Base-by-base conservation (phyloP, 495 filamentous ascomycete species). In the Stereocaulon alpinum region DNA sequence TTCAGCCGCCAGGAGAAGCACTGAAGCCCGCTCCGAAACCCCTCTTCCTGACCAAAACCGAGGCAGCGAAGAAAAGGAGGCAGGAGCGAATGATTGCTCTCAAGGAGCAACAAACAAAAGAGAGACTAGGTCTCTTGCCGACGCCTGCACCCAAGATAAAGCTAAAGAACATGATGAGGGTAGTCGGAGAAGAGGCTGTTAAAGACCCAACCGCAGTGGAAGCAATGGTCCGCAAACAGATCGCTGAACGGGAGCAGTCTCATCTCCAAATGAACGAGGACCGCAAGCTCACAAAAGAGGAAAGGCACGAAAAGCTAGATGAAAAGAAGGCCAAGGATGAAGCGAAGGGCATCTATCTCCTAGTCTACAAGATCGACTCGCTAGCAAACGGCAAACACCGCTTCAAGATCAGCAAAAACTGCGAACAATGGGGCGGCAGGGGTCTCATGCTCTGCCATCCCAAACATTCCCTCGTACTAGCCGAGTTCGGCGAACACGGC, bases 171-270 rank as follows among this genome's bases (percentile, higher is more conserved):
- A 58, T 58, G 61, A 63, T 58, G 96, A 86, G 91, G 49, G 93
- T 99, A 4, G 75, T 97, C n/a, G 93, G 93, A 45, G 89, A 97
- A 67, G 87, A 96, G 70, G 93, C 93, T 3, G 91, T 99, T 64
- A 95, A 95, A 66, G 93, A 99, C 69, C 93, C 93, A 11, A 99
- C 93, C 2, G 93, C 93, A 20, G 91, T 97, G 34, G 93, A 99
- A 73, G 91, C 93, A 40, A 83, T 89, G 29, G 93, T 99, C 40
- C 94, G 88, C 71, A 76, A 82, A 24, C 89, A 97, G 65, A 95
- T 99, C 48, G 85, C 84, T 44, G 91, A 92, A 30, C 89, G 93
- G 40, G 79, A 83, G 45, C 74, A 84, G 50, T 78, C 84, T 58
- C 93, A 99, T 71, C 77, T 89, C 61, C 65, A 78, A 47, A 76